A percentile compares a stretch with the other conserved stretches of the same genome.
Evolutionary conservation across 495 filamentous ascomycete species (phyloP).

Genomic region (Polyplosphaeria fusca): DNA sequence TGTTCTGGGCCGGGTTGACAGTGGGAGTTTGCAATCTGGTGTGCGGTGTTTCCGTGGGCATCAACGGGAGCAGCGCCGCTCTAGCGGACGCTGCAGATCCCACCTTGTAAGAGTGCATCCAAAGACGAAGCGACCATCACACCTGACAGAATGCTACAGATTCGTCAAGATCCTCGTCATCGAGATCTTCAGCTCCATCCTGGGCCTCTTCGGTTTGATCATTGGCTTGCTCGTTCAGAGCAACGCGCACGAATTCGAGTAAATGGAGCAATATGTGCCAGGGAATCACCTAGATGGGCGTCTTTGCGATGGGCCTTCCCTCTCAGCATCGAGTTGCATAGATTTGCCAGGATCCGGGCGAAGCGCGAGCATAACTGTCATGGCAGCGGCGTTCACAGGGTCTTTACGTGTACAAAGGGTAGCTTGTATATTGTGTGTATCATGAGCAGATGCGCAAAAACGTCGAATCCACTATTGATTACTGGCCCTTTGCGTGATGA

Average conservation of each 20-base stretch:
- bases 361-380: conserved; percentile 11
- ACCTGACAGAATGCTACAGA: conserved; percentile 44
- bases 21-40: conserved; percentile 94
- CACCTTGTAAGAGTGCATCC: conserved; percentile 63
- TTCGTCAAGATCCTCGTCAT: conserved; percentile 99
- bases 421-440: conserved; percentile 30
- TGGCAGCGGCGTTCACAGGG: neutral
- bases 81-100: conserved; percentile 94
- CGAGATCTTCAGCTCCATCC: conserved; percentile 98
- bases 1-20: conserved; percentile 94
- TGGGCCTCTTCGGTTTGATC: conserved; percentile 97
- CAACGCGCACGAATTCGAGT: conserved; percentile 72
- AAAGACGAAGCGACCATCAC: neutral
- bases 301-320: too few species aligned
- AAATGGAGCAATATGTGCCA: too few species aligned
- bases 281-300: too few species aligned
- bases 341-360: too few species aligned
- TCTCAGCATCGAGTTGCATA: too few species aligned
- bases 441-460: conserved; percentile 9
- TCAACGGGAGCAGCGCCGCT: conserved; percentile 95
- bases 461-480: too few species aligned
- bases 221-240: conserved; percentile 82
- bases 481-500: too few species aligned
- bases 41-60: conserved; percentile 94
- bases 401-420: conserved; percentile 16